phyloP scores from a whole-genome alignment of 305 asterid species.

The Fraxinus ornus region DNA sequence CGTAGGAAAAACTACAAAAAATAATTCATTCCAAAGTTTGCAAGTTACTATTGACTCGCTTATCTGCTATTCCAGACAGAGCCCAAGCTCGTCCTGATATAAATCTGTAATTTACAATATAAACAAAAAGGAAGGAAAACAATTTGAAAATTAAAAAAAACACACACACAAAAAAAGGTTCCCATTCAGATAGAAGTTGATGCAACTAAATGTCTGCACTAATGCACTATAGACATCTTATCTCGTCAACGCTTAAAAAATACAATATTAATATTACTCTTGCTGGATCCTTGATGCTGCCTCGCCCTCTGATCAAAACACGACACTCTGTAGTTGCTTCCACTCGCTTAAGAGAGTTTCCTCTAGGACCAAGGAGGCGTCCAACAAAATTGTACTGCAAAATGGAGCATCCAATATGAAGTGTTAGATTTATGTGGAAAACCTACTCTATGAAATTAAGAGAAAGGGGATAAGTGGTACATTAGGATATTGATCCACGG shows the following conservation, averaged over 20 bases:
- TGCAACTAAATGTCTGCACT: background rate
- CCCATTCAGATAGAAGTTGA: background rate
- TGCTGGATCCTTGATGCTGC: slow-evolving; percentile 57
- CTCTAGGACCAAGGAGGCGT: slow-evolving; percentile 99
- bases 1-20: background rate
- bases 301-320: slow-evolving; percentile 70
- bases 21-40: background rate
- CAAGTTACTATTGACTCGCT: background rate
- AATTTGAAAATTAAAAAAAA: background rate
- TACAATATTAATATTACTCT: slow-evolving; percentile 50
- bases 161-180: background rate
- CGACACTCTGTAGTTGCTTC: slow-evolving; percentile 97
- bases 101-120: background rate
- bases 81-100: background rate
- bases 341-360: slow-evolving; percentile 95
- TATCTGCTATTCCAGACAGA: background rate
- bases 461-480: slow-evolving; percentile 41
- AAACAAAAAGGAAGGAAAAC: background rate
- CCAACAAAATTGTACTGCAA: slow-evolving; percentile 97
- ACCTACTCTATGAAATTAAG: slow-evolving; percentile 5
- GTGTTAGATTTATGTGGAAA: slow-evolving; percentile 18
- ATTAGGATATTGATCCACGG: slow-evolving; percentile 86
- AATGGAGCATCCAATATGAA: slow-evolving; percentile 8
- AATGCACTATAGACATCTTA: background rate
- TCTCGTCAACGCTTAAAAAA: background rate